These are phyloP conservation scores for Aspergillus fumigatus DNA, from an alignment of 2,329 filamentous ascomycete species.

Conservation along the genomic window DNA sequence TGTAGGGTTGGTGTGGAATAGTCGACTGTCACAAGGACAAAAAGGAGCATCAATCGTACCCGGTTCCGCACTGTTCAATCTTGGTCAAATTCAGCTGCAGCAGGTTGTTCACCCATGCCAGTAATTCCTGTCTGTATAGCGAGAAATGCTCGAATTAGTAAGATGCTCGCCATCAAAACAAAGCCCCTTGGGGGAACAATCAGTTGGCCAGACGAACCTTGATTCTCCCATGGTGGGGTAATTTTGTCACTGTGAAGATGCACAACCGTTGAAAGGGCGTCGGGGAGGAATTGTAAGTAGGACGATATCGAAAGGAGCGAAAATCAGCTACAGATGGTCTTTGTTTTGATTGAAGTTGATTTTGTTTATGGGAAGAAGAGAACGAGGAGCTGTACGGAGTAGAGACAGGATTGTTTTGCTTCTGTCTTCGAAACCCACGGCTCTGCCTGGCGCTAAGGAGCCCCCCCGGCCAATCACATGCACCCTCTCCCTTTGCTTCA, in stretches of 20 bases:
- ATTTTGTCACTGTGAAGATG: slow-evolving; percentile 9
- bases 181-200: slow-evolving; percentile 12
- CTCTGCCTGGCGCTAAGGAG: slow-evolving; percentile 17
- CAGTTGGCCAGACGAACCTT: slow-evolving; percentile 43
- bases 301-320: neutral
- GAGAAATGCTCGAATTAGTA: slow-evolving; percentile 7
- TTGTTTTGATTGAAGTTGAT: neutral
- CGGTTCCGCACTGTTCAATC: slow-evolving; percentile 98
- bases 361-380: slow-evolving; percentile 13
- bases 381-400: slow-evolving; percentile 10
- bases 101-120: slow-evolving; percentile 95
- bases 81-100: slow-evolving; percentile 97
- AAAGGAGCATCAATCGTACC: slow-evolving; percentile 54
- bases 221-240: slow-evolving; percentile 60
- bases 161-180: slow-evolving; percentile 8
- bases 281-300: neutral
- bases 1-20: neutral
- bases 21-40: slow-evolving; percentile 1
- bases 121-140: slow-evolving; percentile 76
- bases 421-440: slow-evolving; percentile 25
- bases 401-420: slow-evolving; percentile 19
- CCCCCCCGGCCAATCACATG: slow-evolving; percentile 14
- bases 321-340: neutral
- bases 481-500: neutral
- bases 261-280: neutral